Evolutionary conservation across 352 stramenopile genomes (phyloP).

Genomic region (Aphanomyces cochlioides): DNA sequence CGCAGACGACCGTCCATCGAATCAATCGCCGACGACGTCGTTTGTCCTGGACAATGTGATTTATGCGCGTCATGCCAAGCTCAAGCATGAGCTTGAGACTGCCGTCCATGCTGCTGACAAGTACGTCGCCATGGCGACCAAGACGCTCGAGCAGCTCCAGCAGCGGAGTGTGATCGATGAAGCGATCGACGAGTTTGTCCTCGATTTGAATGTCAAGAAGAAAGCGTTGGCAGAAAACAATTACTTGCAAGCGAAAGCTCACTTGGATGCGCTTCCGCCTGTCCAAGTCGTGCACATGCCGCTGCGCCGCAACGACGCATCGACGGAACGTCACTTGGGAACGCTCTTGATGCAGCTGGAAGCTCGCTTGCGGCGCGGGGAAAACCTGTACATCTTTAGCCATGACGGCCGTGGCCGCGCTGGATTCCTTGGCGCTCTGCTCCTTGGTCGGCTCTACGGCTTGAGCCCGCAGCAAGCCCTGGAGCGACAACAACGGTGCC

Average conservation of each 20-base stretch:
- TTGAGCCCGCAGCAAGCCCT: slow-evolving; percentile 52
- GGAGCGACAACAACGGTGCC: slow-evolving; percentile 55
- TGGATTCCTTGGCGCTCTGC: slow-evolving; percentile 54
- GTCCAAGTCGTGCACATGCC: slow-evolving; percentile 55
- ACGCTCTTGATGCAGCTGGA: slow-evolving; percentile 47
- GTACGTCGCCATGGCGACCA: slow-evolving; percentile 22
- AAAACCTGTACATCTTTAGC: slow-evolving; percentile 78
- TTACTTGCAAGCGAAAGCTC: slow-evolving; percentile 37
- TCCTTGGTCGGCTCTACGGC: slow-evolving; percentile 72
- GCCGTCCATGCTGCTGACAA: slow-evolving; percentile 22
- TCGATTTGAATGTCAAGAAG: slow-evolving; percentile 37
- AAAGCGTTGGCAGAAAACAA: slow-evolving; percentile 50
- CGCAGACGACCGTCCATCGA: slow-evolving; percentile 1
- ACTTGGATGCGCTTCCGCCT: slow-evolving; percentile 36
- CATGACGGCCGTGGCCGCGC: slow-evolving; percentile 62
- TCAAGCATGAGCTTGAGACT: slow-evolving; percentile 17
- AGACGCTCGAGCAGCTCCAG: slow-evolving; percentile 14
- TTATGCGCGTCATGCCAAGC: slow-evolving; percentile 15
- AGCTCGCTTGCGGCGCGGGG: slow-evolving; percentile 41
- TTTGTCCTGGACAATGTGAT: slow-evolving; percentile 8
- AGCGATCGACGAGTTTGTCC: slow-evolving; percentile 18
- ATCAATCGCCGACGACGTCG: neutral
- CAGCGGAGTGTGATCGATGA: slow-evolving; percentile 13
- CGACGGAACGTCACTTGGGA: slow-evolving; percentile 31
- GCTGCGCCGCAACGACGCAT: slow-evolving; percentile 45